phyloP scores from a whole-genome alignment of 495 filamentous ascomycete genomes.

The Staphylotrichum longicolle region DNA sequence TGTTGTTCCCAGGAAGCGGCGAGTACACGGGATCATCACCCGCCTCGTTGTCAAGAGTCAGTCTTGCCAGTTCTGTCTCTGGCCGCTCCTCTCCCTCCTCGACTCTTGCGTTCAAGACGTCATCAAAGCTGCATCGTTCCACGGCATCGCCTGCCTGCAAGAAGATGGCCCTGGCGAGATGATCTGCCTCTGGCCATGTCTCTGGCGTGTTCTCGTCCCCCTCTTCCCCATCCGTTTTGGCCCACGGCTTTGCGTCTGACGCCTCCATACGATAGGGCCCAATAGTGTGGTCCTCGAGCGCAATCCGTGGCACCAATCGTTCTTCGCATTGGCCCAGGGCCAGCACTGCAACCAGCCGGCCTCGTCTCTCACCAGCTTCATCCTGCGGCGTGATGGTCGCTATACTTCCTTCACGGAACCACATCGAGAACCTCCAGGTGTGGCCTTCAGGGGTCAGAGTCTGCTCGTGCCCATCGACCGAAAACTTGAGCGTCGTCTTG shows the following conservation, averaged over 20 bases:
- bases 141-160: slow-evolving; percentile 1
- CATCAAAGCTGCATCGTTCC: neutral
- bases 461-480: neutral
- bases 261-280: neutral
- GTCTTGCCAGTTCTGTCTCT: neutral
- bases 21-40: neutral
- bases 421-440: neutral
- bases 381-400: neutral
- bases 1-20: neutral
- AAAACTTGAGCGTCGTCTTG: neutral
- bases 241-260: neutral
- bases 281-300: neutral
- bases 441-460: neutral
- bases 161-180: slow-evolving; percentile 4
- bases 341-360: neutral
- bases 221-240: neutral
- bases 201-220: neutral
- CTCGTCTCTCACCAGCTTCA: neutral
- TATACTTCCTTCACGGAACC: neutral
- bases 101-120: neutral
- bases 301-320: neutral
- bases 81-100: neutral
- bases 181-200: slow-evolving; percentile 5
- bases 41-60: neutral
- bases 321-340: neutral